A percentile compares a stretch with the other conserved stretches of the same genome.
phyloP scores from a whole-genome alignment of 2,329 filamentous ascomycete genomes.

The Hyphodiscus sp. region DNA sequence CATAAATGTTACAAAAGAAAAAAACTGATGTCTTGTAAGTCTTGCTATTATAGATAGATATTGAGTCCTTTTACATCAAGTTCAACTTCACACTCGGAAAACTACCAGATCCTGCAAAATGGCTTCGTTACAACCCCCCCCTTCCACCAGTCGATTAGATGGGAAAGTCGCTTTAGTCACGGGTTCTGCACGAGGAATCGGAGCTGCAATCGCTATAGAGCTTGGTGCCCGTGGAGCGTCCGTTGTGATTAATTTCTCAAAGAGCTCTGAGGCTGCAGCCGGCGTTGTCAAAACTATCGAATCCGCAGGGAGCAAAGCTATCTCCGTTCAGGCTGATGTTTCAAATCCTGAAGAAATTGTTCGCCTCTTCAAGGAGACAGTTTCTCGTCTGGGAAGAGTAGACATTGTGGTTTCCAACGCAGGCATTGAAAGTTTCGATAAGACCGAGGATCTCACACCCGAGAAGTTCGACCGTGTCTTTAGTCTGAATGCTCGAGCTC shows the following conservation, averaged over 20 bases:
- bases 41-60: no score
- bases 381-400: constrained; percentile 9
- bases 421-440: background rate
- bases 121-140: no score
- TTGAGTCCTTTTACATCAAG: no score
- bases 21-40: no score
- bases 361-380: constrained; percentile 14
- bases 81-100: no score
- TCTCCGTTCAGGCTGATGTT: constrained; percentile 52
- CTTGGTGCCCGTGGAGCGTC: constrained; percentile 58
- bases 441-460: constrained; percentile 23
- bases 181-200: constrained; percentile 60
- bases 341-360: constrained; percentile 33
- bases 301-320: constrained; percentile 42
- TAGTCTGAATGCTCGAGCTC: constrained; percentile 56
- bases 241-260: constrained; percentile 49
- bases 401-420: constrained; percentile 8
- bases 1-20: no score
- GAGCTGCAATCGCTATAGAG: constrained; percentile 59
- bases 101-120: no score
- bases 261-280: constrained; percentile 55
- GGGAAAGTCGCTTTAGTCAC: constrained; percentile 33
- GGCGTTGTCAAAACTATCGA: constrained; percentile 55
- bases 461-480: constrained; percentile 41
- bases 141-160: no score